Base-by-base conservation (phyloP, 1,284 basidiomycete species). In the Lignosus rhinocerotis region DNA sequence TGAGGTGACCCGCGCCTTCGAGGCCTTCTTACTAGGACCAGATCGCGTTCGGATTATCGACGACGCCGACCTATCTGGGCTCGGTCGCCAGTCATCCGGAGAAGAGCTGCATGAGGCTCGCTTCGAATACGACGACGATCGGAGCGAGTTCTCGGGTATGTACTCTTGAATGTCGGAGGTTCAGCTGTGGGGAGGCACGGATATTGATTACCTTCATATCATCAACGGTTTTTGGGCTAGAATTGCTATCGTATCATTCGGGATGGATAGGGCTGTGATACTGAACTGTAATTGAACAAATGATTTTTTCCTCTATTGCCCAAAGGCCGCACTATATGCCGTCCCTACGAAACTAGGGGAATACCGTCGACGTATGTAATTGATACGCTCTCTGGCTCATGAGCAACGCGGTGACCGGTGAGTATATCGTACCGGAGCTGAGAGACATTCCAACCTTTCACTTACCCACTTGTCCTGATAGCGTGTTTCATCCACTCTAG, bases 111-210 rank as follows among this genome's bases (percentile, higher is more conserved):
- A 33, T 12, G 55, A 56, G 30, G 38, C 53, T 31, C 45, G 53
- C 3, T 55, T 53, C 34, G 61, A 62, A 12, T 55, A 58, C 21
- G 41, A 58, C 39, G 51, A 67, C 14, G 62, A 59, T 48, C 42
- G 66, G 36, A 51, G 51, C 32, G 62, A 61, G 43, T 67, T 61
- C 39, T 56, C 56, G 12, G 58, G 59, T 21, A 67, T 67, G 66
- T 67, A 67, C 30, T 67, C 66, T 1, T 67, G 53, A 62, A 31
- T 25, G 17, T 16, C n/a, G 46, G 11, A 7, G 31, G 32, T 12
- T 7, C 11, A 19, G 31, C 10, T 7, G 41, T 12, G 16, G 47
- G 25, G 36, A 39, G 36, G 11, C 25, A 25, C 25, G 25, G 25
- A 25, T 25, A 14, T 39, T 6, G 3, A n/a, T 12, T 6, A 6